Conservation (phyloP, 2,329 filamentous ascomycete species). For the Calonectria pseudoreteaudii region DNA sequence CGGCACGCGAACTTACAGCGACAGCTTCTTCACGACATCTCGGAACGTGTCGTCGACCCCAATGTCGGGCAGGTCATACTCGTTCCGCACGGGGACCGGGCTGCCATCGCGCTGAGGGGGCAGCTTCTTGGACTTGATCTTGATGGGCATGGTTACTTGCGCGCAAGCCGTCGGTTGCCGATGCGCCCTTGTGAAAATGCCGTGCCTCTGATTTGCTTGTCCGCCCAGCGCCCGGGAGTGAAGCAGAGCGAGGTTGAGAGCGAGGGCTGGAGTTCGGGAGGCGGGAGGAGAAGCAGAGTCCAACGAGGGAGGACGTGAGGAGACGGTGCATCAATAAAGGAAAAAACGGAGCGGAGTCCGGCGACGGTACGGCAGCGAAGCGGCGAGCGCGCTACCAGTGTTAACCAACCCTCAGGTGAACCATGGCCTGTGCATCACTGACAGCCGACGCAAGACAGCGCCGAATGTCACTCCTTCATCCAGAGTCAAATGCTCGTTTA, state of each 20-base stretch:
- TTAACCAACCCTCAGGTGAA: slow-evolving; percentile 10
- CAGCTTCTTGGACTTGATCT: slow-evolving; percentile 49
- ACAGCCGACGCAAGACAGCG: slow-evolving; percentile 3
- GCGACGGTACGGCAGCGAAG: background rate
- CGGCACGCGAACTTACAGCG: slow-evolving; percentile 57
- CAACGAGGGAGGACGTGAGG: background rate
- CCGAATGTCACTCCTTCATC: background rate
- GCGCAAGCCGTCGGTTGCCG: background rate
- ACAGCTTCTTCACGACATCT: slow-evolving; percentile 74
- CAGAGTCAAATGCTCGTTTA: slow-evolving; percentile 13
- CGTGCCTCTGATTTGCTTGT: background rate
- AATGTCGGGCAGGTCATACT: slow-evolving; percentile 66
- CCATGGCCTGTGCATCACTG: slow-evolving; percentile 19
- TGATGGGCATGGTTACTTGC: slow-evolving; percentile 50
- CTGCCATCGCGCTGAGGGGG: slow-evolving; percentile 49
- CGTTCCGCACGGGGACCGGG: slow-evolving; percentile 49
- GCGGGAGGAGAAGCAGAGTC: background rate
- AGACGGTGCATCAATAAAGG: slow-evolving; percentile 9
- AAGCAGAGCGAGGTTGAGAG: background rate
- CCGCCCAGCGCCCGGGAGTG: background rate
- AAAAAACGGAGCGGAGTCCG: slow-evolving; percentile 1
- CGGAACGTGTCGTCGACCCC: slow-evolving; percentile 70
- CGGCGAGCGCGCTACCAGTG: background rate
- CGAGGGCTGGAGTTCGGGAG: background rate
- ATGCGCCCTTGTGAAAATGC: background rate